Evolutionary conservation across 208 protist species (phyloP).

Genomic region (Crithidia sp.): DNA sequence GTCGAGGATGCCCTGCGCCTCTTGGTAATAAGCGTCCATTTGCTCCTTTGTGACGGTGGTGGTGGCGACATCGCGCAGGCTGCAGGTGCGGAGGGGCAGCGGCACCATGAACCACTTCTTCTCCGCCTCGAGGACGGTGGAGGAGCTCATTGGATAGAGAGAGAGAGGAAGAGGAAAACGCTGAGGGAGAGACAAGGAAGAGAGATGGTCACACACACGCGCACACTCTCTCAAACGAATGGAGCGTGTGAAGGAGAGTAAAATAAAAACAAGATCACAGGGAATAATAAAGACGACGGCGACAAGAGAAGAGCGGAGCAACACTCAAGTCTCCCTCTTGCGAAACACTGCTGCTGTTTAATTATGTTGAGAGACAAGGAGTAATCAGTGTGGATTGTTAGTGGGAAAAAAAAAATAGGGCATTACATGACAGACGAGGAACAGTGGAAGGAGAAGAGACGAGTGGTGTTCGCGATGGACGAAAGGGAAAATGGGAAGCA

Average conservation of each 20-base stretch:
- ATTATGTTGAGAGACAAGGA: neutral
- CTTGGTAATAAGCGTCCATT: slow-evolving; percentile 82
- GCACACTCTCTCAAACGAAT: neutral
- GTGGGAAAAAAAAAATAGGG: no score
- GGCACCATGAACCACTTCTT: slow-evolving; percentile 83
- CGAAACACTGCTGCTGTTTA: neutral
- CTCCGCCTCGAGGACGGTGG: slow-evolving; percentile 68
- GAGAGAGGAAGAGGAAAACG: slow-evolving; percentile 2
- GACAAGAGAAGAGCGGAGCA: no score
- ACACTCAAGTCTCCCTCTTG: no score
- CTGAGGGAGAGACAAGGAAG: neutral
- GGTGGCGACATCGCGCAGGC: slow-evolving; percentile 88
- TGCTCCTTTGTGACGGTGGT: slow-evolving; percentile 73
- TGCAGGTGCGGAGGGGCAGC: slow-evolving; percentile 79
- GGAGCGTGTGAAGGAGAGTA: no score
- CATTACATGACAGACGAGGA: no score
- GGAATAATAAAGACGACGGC: no score
- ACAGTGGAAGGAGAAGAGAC: neutral
- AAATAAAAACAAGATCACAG: no score
- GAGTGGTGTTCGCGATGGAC: neutral
- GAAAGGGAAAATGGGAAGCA: neutral
- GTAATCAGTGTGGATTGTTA: no score
- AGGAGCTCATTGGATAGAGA: slow-evolving; percentile 23
- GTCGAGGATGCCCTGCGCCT: slow-evolving; percentile 81
- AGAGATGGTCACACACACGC: neutral